Conservation (phyloP, 2,329 filamentous ascomycete genomes). For the Lithohypha guttulata region DNA sequence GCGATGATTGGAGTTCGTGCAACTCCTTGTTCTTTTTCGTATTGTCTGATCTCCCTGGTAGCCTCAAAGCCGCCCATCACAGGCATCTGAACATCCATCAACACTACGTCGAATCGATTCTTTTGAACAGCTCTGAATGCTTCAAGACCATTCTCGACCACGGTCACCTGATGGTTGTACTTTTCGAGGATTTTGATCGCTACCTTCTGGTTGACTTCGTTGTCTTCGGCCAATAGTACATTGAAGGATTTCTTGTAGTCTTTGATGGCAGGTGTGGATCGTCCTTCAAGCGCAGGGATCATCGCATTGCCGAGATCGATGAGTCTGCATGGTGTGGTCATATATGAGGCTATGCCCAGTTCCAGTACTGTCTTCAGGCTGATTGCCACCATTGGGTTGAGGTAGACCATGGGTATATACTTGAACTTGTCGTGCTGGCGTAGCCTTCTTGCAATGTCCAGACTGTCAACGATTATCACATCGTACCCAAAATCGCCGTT, state of each 20-base stretch:
- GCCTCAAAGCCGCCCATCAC: constrained; percentile 99
- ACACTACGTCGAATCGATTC: constrained; percentile 87
- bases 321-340: constrained; percentile 90
- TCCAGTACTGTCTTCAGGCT: constrained; percentile 89
- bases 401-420: constrained; percentile 87
- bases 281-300: constrained; percentile 86
- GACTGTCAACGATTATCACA: constrained; percentile 90
- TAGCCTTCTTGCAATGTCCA: constrained; percentile 75
- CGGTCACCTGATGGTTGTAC: constrained; percentile 60
- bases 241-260: constrained; percentile 94
- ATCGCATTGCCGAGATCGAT: constrained; percentile 95
- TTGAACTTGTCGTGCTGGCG: constrained; percentile 90
- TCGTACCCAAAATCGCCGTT: constrained; percentile 62
- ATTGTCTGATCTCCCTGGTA: constrained; percentile 91
- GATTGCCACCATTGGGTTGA: constrained; percentile 81
- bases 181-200: constrained; percentile 96
- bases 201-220: constrained; percentile 89
- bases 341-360: constrained; percentile 95
- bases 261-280: constrained; percentile 79
- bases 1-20: constrained; percentile 91
- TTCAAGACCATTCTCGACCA: constrained; percentile 89
- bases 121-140: constrained; percentile 87
- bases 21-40: constrained; percentile 69
- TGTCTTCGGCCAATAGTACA: constrained; percentile 91
- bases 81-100: constrained; percentile 99